Conservation (phyloP, 352 stramenopile species). For the Globisporangium nodosum region DNA sequence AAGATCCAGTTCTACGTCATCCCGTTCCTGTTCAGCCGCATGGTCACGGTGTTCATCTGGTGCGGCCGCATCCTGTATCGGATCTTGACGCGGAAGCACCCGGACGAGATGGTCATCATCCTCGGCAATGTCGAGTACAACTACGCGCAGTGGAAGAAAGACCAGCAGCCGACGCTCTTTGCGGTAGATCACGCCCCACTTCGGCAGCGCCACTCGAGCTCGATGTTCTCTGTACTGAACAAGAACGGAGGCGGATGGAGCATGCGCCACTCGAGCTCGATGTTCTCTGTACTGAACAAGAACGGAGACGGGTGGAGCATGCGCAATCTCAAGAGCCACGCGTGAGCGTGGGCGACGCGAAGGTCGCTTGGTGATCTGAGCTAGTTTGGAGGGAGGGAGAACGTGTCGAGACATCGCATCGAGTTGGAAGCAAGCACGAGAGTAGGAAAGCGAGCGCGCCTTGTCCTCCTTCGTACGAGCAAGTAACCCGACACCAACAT, state of each 20-base stretch:
- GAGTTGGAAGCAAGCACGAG: too few relatives aligned
- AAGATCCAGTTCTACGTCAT: constrained; percentile 7
- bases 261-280: constrained; percentile 1
- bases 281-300: background rate
- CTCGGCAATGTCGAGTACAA: constrained; percentile 8
- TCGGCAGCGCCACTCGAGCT: background rate
- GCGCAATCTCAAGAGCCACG: too few relatives aligned
- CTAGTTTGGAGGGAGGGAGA: too few relatives aligned
- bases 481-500: too few relatives aligned
- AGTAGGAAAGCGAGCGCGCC: too few relatives aligned
- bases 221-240: background rate
- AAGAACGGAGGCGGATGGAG: background rate
- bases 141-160: constrained; percentile 3
- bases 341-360: too few relatives aligned
- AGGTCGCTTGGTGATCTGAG: too few relatives aligned
- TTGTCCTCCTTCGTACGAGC: too few relatives aligned
- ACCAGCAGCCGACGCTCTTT: background rate
- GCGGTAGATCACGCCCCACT: too few relatives aligned
- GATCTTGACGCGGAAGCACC: background rate
- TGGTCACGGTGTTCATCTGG: constrained; percentile 12
- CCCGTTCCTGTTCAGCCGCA: constrained; percentile 10
- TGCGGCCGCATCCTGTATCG: constrained; percentile 4
- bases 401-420: too few relatives aligned
- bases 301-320: background rate
- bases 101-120: constrained; percentile 9